Base-by-base conservation (phyloP, 345 rosid species). In the Noccaea caerulescens region DNA sequence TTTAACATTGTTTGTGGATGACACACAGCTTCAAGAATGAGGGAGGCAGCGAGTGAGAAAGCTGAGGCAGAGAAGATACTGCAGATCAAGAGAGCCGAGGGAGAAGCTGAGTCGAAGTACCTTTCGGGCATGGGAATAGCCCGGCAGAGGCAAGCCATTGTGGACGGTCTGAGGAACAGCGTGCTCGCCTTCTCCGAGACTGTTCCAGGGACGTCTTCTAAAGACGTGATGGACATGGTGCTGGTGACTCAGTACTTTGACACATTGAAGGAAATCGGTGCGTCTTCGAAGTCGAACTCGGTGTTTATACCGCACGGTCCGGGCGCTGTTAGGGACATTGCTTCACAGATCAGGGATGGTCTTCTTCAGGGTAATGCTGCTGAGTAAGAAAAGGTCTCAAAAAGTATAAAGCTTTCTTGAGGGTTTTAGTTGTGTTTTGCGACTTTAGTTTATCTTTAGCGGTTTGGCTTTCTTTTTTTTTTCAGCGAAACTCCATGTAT, bases 181-280 rank as follows among this genome's bases (percentile, higher is more conserved):
- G 91, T 86, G 20, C 82, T 83, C 12, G 89, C 82, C 34, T 83
- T 83, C 73, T 84, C 91, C 1, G 86, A 75, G 77, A 82, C 81
- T 71, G 95, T 88, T 5, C 95, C 92, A 1, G 95, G 92, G 43
- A 85, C 88, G 36, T 39, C 88, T 18, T 82, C 95, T 0, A 88
- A 85, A 71, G 92, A 88, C 45, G 90, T 85, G 1, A 86, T 88
- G 95, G 95, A 86, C 73, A 83, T 88, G 92, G 92, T 88, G 66
- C 79, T 86, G 43, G 88, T 88, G 2, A 88, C 95, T 56, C 95
- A 86, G 47, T 88, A 86, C 76, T 86, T 88, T 3, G 92, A 88
- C 63, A 88, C 95, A 5, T 71, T 88, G 90, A 86, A 88, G 77
- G 95, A 86, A 27, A 84, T 88, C 0, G 91, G 91, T 1, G 87